Evolutionary conservation across 2,329 filamentous ascomycete species (phyloP).

Genomic region (Xylaria sp.): DNA sequence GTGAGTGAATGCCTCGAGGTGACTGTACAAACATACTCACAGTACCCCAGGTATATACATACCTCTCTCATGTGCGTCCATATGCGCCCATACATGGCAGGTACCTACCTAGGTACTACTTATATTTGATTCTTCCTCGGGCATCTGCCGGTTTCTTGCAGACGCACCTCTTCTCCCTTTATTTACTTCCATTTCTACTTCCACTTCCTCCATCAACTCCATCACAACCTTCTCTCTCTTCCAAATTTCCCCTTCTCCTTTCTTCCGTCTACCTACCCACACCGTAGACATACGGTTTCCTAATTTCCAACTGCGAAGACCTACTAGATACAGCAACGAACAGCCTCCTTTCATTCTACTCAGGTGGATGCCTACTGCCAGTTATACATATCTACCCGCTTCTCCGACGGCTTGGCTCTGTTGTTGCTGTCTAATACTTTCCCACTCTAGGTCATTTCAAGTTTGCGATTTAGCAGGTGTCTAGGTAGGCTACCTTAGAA

Average conservation of each 20-base stretch:
- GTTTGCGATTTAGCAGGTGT: conserved; percentile 28
- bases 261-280: not conserved
- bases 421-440: conserved; percentile 19
- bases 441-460: conserved; percentile 24
- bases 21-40: not conserved
- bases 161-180: conserved; percentile 8
- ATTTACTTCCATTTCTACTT: not conserved
- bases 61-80: not conserved
- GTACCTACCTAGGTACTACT: conserved; percentile 10
- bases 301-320: not conserved
- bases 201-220: not conserved
- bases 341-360: not conserved
- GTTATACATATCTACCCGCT: not conserved
- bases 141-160: not conserved
- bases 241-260: not conserved
- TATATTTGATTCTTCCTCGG: conserved; percentile 11
- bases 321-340: conserved; percentile 10
- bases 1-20: conserved; percentile 8
- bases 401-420: not conserved
- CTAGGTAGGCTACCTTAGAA: conserved; percentile 1
- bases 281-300: not conserved
- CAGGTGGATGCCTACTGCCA: not conserved
- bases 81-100: not conserved
- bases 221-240: not conserved
- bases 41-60: not conserved